These are phyloP conservation scores for Cenchrus fungigraminus DNA, from an alignment of 176 grass and related monocot genomes.

Conservation along the genomic window DNA sequence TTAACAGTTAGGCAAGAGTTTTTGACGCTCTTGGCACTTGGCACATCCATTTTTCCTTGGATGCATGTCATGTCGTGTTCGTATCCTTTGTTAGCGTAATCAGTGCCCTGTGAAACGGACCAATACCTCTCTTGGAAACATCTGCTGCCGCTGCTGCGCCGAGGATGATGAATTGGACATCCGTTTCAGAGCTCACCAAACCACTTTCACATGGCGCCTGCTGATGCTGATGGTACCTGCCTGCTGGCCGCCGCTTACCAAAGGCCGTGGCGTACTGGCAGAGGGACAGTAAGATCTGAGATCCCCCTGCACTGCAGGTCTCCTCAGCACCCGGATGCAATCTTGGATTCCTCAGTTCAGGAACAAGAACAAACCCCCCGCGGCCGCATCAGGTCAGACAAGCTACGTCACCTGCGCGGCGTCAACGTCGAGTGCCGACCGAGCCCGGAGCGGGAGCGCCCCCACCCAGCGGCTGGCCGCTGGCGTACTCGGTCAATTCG, in stretches of 20 bases:
- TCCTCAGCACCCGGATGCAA: background rate
- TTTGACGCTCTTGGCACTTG: background rate
- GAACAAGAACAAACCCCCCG: background rate
- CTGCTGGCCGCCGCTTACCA: no score
- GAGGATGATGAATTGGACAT: background rate
- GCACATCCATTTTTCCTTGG: no score
- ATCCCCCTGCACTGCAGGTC: background rate
- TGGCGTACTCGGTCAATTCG: background rate
- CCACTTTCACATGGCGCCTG: background rate
- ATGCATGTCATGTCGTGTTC: background rate
- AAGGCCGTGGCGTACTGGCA: background rate
- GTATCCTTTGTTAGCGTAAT: background rate
- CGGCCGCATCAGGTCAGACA: background rate
- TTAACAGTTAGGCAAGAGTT: background rate
- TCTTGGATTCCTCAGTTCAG: background rate
- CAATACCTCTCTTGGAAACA: background rate
- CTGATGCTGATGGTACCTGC: no score
- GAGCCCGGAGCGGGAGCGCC: no score
- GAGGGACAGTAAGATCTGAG: background rate
- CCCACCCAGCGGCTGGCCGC: background rate
- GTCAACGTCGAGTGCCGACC: background rate
- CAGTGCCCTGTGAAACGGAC: background rate
- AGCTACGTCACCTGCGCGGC: background rate
- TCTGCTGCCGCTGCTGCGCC: background rate
- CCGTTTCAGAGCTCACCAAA: background rate